These are phyloP conservation scores for Fusarium compactum DNA, from an alignment of 2,329 filamentous ascomycete genomes.

Conservation along the genomic window DNA sequence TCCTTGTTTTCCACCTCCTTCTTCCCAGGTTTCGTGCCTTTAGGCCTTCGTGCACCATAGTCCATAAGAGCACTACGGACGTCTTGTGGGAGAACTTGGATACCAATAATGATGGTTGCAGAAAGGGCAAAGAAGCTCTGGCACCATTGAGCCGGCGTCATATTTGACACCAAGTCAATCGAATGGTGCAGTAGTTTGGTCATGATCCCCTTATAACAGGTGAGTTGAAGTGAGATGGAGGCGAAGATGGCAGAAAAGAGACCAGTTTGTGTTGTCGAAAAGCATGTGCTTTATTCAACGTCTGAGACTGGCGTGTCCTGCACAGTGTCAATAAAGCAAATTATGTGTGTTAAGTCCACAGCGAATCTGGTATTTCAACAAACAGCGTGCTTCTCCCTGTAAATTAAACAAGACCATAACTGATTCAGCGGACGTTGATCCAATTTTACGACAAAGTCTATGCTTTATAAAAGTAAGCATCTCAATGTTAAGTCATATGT, in stretches of 20 bases:
- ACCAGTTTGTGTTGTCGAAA: not conserved
- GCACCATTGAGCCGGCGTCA: constrained; percentile 53
- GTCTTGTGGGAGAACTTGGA: constrained; percentile 60
- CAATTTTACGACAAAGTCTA: too few species aligned
- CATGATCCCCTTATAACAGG: not conserved
- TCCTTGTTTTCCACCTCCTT: constrained; percentile 24
- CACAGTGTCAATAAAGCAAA: constrained; percentile 4
- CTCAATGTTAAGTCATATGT: not conserved
- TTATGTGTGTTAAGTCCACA: too few species aligned
- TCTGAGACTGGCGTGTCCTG: not conserved
- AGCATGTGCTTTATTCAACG: constrained; percentile 16
- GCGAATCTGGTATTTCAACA: not conserved
- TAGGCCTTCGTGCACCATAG: constrained; percentile 62
- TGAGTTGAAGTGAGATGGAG: not conserved
- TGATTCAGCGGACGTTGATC: not conserved
- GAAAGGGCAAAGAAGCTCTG: constrained; percentile 62
- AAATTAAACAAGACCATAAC: not conserved
- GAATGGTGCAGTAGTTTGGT: constrained; percentile 17
- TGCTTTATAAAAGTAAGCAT: not conserved
- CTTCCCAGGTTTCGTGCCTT: constrained; percentile 35
- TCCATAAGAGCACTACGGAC: constrained; percentile 60
- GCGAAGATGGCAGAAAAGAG: not conserved
- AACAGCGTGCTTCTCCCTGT: not conserved
- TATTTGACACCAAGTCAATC: not conserved
- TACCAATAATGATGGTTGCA: constrained; percentile 55